Evolutionary conservation across 2,329 filamentous ascomycete genomes (phyloP), one percentile per base, ranked within the genome.

Genomic region (Hymenotorrendiella dingleyae): DNA sequence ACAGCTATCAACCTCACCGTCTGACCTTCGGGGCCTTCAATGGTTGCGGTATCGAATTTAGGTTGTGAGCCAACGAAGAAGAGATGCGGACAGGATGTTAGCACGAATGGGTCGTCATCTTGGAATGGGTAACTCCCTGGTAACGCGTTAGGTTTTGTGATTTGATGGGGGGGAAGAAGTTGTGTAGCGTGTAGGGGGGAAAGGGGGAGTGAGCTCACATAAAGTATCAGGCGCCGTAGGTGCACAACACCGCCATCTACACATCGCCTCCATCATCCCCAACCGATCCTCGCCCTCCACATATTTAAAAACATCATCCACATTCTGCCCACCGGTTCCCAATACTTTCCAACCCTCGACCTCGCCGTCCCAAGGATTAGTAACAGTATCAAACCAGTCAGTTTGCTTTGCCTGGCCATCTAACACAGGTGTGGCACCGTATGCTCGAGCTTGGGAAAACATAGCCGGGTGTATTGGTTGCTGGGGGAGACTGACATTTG

Each of bases 171-270:
- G 14, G 19, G 19, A 4, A 21, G 35, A 20, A 39, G 28, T 11
- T n/a, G 21, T 36, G 22, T 29, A 40, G 32, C 28, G 26, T 16
- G 14, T 20, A 28, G 36, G n/a, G 17, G 17, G 24, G 14, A 43
- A 21, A 17, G 21, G 11, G 30, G 12, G 34, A n/a, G 22, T 41
- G 16, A 33, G 70, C 85, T 72, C 72, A 91, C 89, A 95, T 32
- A 98, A 62, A 0, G 94, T 98, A 64, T 98, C 94, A 0, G 94
- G 93, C 1, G 93, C 93, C 0, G 93, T 98, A 1, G 93, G 93
- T 4, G 93, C 93, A 52, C 81, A 81, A 60, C 88, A 86, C 48
- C 93, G 77, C 93, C 93, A 98, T 46, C 89, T 76, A 53, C 94
- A 81, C 79, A 94, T 93, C 44, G 83, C 82, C 65, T 97, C 93